Conservation (phyloP, 2,329 filamentous ascomycete species). For the Aspergillus pseudoterreus region DNA sequence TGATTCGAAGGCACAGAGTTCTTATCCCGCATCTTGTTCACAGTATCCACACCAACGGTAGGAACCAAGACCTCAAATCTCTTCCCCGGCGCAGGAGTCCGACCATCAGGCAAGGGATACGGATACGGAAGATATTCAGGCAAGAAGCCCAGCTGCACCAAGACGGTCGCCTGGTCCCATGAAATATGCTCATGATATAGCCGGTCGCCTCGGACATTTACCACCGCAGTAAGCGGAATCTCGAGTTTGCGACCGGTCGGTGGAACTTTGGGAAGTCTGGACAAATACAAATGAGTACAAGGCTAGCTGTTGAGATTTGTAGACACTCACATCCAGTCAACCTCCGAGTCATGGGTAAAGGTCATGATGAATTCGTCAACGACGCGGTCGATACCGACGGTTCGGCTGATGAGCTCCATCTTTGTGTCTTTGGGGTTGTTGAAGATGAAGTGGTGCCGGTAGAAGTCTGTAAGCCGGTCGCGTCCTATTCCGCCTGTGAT, state of each 20-base stretch:
- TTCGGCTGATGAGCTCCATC: constrained; percentile 65
- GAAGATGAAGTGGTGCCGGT: constrained; percentile 68
- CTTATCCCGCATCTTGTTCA: constrained; percentile 50
- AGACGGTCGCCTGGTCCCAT: constrained; percentile 64
- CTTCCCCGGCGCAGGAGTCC: constrained; percentile 35
- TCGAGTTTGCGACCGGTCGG: too few relatives aligned
- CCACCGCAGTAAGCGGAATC: constrained; percentile 62
- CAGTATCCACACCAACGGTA: constrained; percentile 54
- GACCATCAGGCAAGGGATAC: constrained; percentile 46
- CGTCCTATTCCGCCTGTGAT: constrained; percentile 66
- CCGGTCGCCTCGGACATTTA: constrained; percentile 65
- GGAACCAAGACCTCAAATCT: constrained; percentile 59
- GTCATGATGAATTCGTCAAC: constrained; percentile 66
- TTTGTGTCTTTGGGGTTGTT: constrained; percentile 63
- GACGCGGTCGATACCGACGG: constrained; percentile 65
- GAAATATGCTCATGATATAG: constrained; percentile 68
- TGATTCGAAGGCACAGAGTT: constrained; percentile 50
- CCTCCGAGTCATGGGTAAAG: constrained; percentile 57
- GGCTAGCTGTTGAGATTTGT: neutral
- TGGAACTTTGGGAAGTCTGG: constrained; percentile 47
- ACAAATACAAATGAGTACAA: constrained; percentile 3
- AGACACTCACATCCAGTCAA: constrained; percentile 63
- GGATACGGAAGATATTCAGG: constrained; percentile 64
- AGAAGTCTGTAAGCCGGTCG: constrained; percentile 59
- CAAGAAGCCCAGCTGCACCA: constrained; percentile 60